Base-by-base conservation (phyloP, 495 filamentous ascomycete species). In the Penicillium fimorum region DNA sequence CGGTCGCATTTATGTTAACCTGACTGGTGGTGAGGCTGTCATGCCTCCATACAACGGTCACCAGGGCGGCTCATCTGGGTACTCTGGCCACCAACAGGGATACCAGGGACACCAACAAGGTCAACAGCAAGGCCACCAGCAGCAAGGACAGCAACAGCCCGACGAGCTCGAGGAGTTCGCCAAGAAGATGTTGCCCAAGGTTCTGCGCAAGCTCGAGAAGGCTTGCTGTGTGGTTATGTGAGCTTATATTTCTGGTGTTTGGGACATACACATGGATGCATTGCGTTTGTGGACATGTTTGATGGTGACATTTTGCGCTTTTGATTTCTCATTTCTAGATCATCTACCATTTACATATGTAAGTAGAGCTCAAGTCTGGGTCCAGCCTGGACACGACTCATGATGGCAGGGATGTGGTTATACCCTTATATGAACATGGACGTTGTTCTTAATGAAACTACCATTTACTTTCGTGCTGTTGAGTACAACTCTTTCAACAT, bases 201-300 rank as follows among this genome's bases (percentile, higher is more conserved):
- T 87, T 17, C 61, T 90, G 59, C 79, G 77, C 55, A 87, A 87
- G 72, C 69, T 91, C 50, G 82, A 82, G 67, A 85, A 79, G 68
- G 81, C 79, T 54, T 88, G 90, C 69, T 95, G 90, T 77, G 71
- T 84, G 17, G 83, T 95, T 57, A 93, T 93, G 90, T 95, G 76
- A 78, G 49, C n/a, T 52, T 53, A 46, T 46, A 20, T 40, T 10
- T 50, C 11, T 40, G 33, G 35, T 47, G 42, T 57, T 50, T 41
- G 40, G 44, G 15, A 47, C 15, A 47, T 29, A 29, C 33, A 53
- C n/a, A 30, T 48, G 8, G 24, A 47, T 37, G n/a, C 24, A 41
- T 47, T 47, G 44, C 13, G 12, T 22, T 33, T 33, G 30, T 20
- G 11, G 11, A 1, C 47, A 27, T 30, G 44, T 37, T 51, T 24